Evolutionary conservation across 192 early-diverging fungal species (phyloP).

Genomic region (Globomyces pollinis-pini): DNA sequence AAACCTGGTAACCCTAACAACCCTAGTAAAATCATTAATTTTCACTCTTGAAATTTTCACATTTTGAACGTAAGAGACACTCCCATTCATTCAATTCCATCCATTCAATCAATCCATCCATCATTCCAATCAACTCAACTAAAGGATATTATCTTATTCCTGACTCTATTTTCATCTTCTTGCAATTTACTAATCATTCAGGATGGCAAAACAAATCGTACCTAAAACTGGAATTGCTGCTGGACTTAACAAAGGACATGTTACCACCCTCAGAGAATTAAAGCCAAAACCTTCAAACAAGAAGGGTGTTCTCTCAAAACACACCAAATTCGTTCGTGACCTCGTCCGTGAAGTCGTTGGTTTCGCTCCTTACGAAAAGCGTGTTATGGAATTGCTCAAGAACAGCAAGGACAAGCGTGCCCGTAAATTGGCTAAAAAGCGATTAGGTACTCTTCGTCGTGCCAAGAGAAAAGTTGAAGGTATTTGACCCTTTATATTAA

Average conservation of each 20-base stretch:
- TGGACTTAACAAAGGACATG: slow-evolving; percentile 91
- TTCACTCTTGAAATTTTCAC: too few species aligned
- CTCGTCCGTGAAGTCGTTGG: slow-evolving; percentile 96
- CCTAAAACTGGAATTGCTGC: slow-evolving; percentile 61
- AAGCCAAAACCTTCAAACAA: slow-evolving; percentile 63
- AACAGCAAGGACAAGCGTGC: slow-evolving; percentile 99
- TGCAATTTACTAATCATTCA: too few species aligned
- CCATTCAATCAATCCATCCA: too few species aligned
- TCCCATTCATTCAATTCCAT: too few species aligned
- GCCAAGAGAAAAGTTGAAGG: slow-evolving; percentile 99
- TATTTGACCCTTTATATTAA: too few species aligned
- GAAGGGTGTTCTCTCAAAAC: slow-evolving; percentile 73
- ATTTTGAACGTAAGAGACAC: too few species aligned
- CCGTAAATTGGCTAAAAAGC: slow-evolving; percentile 96
- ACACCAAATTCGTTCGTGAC: slow-evolving; percentile 84
- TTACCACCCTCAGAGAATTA: slow-evolving; percentile 66
- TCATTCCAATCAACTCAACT: too few species aligned
- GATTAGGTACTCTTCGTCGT: slow-evolving; percentile 89
- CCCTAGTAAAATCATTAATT: too few species aligned
- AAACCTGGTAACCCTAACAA: too few species aligned
- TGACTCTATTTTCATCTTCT: too few species aligned
- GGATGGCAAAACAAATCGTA: too few species aligned
- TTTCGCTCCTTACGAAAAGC: slow-evolving; percentile 96
- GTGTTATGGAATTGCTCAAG: slow-evolving; percentile 99
- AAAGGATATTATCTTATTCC: too few species aligned